Conservation (phyloP, 2,329 filamentous ascomycete species). For the Ceratocystis alfenasii region DNA sequence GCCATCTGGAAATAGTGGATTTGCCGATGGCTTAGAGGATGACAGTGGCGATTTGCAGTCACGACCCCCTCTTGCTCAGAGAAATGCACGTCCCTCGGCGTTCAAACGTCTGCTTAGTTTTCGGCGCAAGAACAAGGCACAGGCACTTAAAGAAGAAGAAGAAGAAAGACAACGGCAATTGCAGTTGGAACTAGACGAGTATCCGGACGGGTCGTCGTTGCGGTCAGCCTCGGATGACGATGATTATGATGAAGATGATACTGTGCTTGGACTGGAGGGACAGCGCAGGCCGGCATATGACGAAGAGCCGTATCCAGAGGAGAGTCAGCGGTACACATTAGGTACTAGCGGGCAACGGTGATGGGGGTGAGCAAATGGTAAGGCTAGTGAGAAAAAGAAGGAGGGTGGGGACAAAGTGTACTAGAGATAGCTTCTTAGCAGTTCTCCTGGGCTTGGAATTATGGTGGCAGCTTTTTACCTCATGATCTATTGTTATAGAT, state of each 20-base stretch:
- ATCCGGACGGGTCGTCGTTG: neutral
- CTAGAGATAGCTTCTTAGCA: neutral
- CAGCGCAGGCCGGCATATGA: constrained; percentile 11
- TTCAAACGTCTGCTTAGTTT: constrained; percentile 18
- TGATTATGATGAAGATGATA: constrained; percentile 13
- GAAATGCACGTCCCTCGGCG: neutral
- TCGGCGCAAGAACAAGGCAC: constrained; percentile 8
- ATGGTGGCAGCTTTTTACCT: neutral
- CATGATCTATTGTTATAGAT: neutral
- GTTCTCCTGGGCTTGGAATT: neutral
- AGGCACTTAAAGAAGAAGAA: neutral
- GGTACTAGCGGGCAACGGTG: neutral
- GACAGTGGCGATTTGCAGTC: constrained; percentile 6
- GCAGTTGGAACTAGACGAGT: neutral
- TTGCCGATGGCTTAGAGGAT: neutral
- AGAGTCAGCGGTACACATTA: constrained; percentile 11
- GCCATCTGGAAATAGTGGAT: neutral
- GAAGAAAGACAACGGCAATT: neutral
- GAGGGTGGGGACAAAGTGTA: neutral
- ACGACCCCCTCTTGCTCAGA: neutral
- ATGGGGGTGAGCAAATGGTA: neutral
- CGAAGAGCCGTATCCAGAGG: constrained; percentile 15
- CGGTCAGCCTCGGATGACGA: constrained; percentile 12
- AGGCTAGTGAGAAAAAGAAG: neutral
- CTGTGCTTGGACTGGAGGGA: constrained; percentile 4